Evolutionary conservation across 1,284 basidiomycete species (phyloP), one percentile per base, ranked within the genome.

Genomic region (Malassezia dermatis): DNA sequence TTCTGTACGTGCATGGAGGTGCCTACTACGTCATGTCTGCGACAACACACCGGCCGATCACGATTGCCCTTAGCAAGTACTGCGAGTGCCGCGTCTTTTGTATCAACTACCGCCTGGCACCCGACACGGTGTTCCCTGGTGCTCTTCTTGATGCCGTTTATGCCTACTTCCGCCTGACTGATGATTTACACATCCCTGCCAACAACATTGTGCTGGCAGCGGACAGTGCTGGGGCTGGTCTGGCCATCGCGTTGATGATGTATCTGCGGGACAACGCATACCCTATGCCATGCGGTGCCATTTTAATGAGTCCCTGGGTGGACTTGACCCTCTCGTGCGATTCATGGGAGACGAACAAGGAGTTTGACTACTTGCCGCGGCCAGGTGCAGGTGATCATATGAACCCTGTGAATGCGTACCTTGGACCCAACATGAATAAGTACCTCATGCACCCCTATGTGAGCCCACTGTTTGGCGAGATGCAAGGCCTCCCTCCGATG

Each of bases 401-500:
- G 69, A 89, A 98, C 73, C 93, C 94, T 0, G 86, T 98, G 46
- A 82, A 82, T 17, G 86, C 91, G 62, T 94, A 95, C 69, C 83
- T 98, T 3, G 93, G 93, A 11, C 85, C 87, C 34, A 80, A 80
- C 54, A 78, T 84, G 32, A 84, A 90, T 67, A 75, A 86, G 67
- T 94, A 88, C 70, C 78, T 95, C 48, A 94, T 90, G 0, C 91
- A 98, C 75, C 93, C 93, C 3, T 98, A 98, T 69, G 93, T 86
- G n/a, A 65, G 62, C 47, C 66, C 91, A 0, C 78, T 98, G n/a
- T 98, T 96, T 66, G 93, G 93, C 15, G 83, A 91, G 70, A 84
- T 94, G 65, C 79, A 79, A 26, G 86, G 85, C 8, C 77, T 98
- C 11, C 93, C 93, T 8, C 93, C 93, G 0, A 76, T 96, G 67